Evolutionary conservation across 148 eudicot genomes (phyloP), one percentile per base, ranked within the genome.

Genomic region (Selenicereus undatus): DNA sequence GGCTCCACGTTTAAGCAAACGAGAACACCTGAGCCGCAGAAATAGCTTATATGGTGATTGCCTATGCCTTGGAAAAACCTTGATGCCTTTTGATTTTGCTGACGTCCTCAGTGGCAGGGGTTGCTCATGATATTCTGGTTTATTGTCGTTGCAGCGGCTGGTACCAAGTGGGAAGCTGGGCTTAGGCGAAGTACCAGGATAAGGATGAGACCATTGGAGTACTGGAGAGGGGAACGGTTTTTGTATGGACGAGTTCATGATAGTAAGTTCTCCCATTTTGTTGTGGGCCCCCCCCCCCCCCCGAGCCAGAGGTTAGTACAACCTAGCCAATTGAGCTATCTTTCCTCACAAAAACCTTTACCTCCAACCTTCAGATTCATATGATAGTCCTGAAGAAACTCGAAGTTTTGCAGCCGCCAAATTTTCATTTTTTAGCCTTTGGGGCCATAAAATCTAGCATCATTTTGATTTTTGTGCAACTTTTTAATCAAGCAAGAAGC

Each of bases 221-320:
- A 76, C 77, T 95, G 98, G 98, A 93, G 76, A 86, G 97, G 97
- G 26, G 97, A 93, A 84, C 87, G 94, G 12, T 80, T 88, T 65
- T 66, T 95, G 81, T 93, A 93, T 56, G 97, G 90, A 42, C 90
- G 97, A 27, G 82, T 95, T 27, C 89, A 92, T 81, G 78, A 91
- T 50, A 88, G 98, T 93, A 80, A 89, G 94, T 83, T 82, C 43
- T 77, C 50, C 73, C 24, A 24, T 32, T 50, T 32, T 20, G 30
- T 60, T 70, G 51, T 74, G 18, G 13, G 32, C 36, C 39, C 75
- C 16, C 35, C 45, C 32, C 32, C 32, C 32, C 32, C 32, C 32
- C 1, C 1, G 32, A 32, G 32, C 32, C 32, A 32, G 32, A 32
- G 2, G 26, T 10, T 65, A 12, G 42, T 66, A 27, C 4, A 66